A percentile compares a stretch with the other conserved stretches of the same genome.
These are phyloP conservation scores for Myxozyma neotropica DNA, from an alignment of 805 yeast genomes.

Conservation along the genomic window DNA sequence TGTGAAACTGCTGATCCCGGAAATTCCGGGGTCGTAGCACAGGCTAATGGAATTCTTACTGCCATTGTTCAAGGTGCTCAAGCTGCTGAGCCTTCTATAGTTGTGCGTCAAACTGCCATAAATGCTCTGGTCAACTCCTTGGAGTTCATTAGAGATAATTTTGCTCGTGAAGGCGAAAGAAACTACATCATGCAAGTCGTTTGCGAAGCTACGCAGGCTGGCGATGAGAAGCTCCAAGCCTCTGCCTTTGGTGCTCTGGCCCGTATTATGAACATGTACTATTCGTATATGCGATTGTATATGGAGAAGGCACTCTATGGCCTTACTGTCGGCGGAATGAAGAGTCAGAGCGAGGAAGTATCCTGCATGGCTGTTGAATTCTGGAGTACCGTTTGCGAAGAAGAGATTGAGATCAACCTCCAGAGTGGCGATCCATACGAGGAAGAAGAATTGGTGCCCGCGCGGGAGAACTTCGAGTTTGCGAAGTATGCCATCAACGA, in stretches of 20 bases:
- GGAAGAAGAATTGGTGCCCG: conserved; percentile 47
- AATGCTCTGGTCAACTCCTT: conserved; percentile 89
- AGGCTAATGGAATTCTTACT: conserved; percentile 88
- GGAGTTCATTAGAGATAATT: conserved; percentile 84
- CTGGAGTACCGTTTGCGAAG: conserved; percentile 99
- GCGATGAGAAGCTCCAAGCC: conserved; percentile 78
- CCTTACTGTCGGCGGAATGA: conserved; percentile 89
- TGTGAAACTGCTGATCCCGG: conserved; percentile 92
- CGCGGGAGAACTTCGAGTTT: conserved; percentile 68
- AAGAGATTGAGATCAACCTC: conserved; percentile 77
- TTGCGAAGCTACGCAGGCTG: conserved; percentile 97
- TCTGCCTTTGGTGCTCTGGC: conserved; percentile 96
- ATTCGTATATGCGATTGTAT: conserved; percentile 85
- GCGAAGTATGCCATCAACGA: conserved; percentile 81
- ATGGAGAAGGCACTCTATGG: conserved; percentile 97
- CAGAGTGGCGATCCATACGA: conserved; percentile 45
- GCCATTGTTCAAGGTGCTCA: conserved; percentile 98
- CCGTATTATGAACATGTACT: conserved; percentile 85
- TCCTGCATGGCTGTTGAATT: conserved; percentile 98
- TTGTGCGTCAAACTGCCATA: conserved; percentile 85
- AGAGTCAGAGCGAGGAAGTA: conserved; percentile 77
- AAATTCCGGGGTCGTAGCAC: conserved; percentile 73
- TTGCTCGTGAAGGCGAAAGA: conserved; percentile 91
- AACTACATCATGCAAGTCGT: conserved; percentile 98
- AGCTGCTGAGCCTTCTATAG: conserved; percentile 68